phyloP scores from a whole-genome alignment of 305 asterid genomes.

The Fraxinus sp. region DNA sequence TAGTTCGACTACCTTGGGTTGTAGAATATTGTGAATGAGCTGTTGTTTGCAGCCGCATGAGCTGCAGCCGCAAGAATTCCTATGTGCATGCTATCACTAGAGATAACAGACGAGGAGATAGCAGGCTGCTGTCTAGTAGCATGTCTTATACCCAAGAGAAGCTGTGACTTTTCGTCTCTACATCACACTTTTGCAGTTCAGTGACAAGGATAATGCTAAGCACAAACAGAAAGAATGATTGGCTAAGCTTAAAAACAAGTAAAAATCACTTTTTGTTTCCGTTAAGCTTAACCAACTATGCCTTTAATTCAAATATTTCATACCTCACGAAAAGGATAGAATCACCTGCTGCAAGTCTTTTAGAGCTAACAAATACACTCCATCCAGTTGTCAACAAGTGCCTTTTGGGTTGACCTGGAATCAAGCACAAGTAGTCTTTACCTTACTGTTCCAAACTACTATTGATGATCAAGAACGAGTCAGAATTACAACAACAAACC shows the following conservation, averaged over 20 bases:
- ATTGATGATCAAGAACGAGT: not conserved
- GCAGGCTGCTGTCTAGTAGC: slow-evolving; percentile 88
- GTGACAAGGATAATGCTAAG: slow-evolving; percentile 12
- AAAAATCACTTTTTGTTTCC: not conserved
- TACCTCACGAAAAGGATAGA: slow-evolving; percentile 91
- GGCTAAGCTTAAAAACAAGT: slow-evolving; percentile 3
- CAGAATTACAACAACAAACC: not conserved
- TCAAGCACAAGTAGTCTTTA: slow-evolving; percentile 5
- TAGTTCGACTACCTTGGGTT: slow-evolving; percentile 69
- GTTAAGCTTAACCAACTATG: not conserved
- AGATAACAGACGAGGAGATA: slow-evolving; percentile 87
- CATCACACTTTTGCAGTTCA: slow-evolving; percentile 22
- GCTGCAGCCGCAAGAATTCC: slow-evolving; percentile 99
- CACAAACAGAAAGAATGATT: not conserved
- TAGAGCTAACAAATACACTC: slow-evolving; percentile 94
- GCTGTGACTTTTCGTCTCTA: slow-evolving; percentile 92
- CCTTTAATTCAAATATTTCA: not conserved
- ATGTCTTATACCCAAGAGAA: slow-evolving; percentile 73
- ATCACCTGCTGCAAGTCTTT: slow-evolving; percentile 87
- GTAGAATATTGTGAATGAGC: slow-evolving; percentile 87
- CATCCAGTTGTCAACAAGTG: slow-evolving; percentile 93
- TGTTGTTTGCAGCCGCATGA: slow-evolving; percentile 91
- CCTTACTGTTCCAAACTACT: slow-evolving; percentile 12
- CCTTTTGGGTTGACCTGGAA: slow-evolving; percentile 90
- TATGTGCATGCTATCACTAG: slow-evolving; percentile 97